Evolutionary conservation across 495 filamentous ascomycete species (phyloP).

Genomic region (Chlorociboria aeruginascens): DNA sequence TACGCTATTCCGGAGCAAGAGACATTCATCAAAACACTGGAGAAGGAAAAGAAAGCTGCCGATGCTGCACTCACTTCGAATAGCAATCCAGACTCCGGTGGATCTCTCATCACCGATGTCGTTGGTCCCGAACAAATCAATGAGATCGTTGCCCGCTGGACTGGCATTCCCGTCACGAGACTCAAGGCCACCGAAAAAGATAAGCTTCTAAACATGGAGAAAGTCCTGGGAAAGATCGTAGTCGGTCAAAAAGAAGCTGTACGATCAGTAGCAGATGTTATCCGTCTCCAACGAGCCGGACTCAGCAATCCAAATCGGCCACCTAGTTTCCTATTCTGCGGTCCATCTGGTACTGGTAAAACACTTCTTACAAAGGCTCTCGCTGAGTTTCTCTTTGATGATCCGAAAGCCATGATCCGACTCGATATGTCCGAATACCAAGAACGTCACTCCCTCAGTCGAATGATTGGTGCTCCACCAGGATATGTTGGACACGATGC

Average conservation of each 20-base stretch:
- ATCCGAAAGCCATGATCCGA: constrained; percentile 94
- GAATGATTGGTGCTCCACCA: constrained; percentile 95
- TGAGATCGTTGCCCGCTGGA: constrained; percentile 93
- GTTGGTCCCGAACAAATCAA: constrained; percentile 98
- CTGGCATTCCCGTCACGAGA: constrained; percentile 88
- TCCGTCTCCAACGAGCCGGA: constrained; percentile 85
- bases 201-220: constrained; percentile 92
- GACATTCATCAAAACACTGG: constrained; percentile 62
- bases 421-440: constrained; percentile 99
- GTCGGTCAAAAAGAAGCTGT: constrained; percentile 95
- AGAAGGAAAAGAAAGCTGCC: constrained; percentile 62
- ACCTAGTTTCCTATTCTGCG: constrained; percentile 96
- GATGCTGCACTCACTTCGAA: constrained; percentile 61
- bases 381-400: constrained; percentile 96
- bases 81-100: constrained; percentile 41
- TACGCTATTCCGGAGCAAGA: constrained; percentile 94
- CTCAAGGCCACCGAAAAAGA: constrained; percentile 95
- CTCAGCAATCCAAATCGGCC: constrained; percentile 92
- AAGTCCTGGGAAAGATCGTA: constrained; percentile 65
- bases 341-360: constrained; percentile 95
- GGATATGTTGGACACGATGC: constrained; percentile 96
- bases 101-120: constrained; percentile 73
- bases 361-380: constrained; percentile 92
- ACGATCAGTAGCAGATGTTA: constrained; percentile 84
- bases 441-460: constrained; percentile 87